Percentiles rank a stretch among this genome's conserved stretches.
These are phyloP conservation scores for Kodamaea derodonti DNA, from an alignment of 1,139 yeast species.

Conservation along the genomic window DNA sequence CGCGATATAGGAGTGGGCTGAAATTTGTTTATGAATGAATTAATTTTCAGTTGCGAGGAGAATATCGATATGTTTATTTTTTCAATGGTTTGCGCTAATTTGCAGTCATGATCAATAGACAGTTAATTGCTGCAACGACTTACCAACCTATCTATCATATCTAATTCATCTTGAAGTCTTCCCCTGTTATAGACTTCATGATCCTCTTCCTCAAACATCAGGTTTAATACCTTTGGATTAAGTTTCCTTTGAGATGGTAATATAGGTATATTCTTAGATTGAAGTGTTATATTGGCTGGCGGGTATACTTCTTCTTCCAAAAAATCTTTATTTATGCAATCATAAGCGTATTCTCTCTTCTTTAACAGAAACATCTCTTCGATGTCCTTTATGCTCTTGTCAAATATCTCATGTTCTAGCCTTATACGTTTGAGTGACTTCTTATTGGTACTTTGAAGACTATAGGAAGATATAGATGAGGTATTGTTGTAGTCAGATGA, in stretches of 20 bases:
- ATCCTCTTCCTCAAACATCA: constrained; percentile 7
- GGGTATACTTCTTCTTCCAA: constrained; percentile 6
- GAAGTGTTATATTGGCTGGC: constrained; percentile 4
- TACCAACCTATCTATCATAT: constrained; percentile 21
- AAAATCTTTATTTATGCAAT: constrained; percentile 24
- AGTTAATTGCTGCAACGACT: not conserved
- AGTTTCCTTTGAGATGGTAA: constrained; percentile 8
- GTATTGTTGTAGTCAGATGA: constrained; percentile 6
- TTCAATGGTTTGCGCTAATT: not conserved
- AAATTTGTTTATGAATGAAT: not conserved
- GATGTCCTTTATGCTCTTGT: constrained; percentile 27
- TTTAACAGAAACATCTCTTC: constrained; percentile 22
- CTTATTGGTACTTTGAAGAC: constrained; percentile 1
- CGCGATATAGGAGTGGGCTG: too few relatives aligned
- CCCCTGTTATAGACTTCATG: constrained; percentile 4
- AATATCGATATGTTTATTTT: too few relatives aligned
- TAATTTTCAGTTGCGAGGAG: not conserved
- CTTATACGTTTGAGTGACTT: constrained; percentile 23
- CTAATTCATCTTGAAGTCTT: constrained; percentile 19
- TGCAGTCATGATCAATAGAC: not conserved
- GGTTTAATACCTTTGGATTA: not conserved
- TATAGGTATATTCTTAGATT: constrained; percentile 6
- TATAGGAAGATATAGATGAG: constrained; percentile 3
- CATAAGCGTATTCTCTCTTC: constrained; percentile 16
- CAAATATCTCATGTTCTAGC: constrained; percentile 27